Conservation (phyloP, 495 filamentous ascomycete species). For the Trichodelitschia bisporula region DNA sequence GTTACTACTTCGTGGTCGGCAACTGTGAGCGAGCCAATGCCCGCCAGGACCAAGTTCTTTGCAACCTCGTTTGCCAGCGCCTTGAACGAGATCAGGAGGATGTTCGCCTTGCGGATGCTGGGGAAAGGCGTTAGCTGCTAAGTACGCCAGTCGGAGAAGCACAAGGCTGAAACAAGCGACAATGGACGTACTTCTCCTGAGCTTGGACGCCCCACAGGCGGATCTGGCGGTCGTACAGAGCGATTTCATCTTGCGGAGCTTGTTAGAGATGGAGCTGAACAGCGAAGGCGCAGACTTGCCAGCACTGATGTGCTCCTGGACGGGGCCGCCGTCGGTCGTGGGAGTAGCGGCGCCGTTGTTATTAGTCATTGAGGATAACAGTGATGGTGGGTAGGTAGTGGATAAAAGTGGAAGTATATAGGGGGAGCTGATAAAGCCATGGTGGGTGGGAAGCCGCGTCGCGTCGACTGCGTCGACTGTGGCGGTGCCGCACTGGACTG, state of each 20-base stretch:
- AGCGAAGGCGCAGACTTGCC: too few species aligned
- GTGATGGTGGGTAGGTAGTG: too few species aligned
- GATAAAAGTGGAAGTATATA: too few species aligned
- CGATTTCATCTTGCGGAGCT: slow-evolving; percentile 58
- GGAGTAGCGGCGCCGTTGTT: too few species aligned
- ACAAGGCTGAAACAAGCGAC: neutral
- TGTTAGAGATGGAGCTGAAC: slow-evolving; percentile 2
- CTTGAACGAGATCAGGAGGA: slow-evolving; percentile 69
- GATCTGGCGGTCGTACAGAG: slow-evolving; percentile 92
- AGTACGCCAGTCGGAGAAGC: neutral
- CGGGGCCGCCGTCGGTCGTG: too few species aligned
- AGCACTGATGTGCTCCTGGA: too few species aligned
- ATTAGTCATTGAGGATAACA: too few species aligned
- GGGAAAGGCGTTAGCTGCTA: slow-evolving; percentile 2
- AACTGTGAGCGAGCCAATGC: slow-evolving; percentile 77
- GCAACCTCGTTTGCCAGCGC: slow-evolving; percentile 89
- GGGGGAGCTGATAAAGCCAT: too few species aligned
- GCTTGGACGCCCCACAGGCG: slow-evolving; percentile 95
- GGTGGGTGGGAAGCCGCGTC: too few species aligned
- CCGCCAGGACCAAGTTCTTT: slow-evolving; percentile 90
- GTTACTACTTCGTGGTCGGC: slow-evolving; percentile 57
- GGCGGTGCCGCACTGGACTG: too few species aligned
- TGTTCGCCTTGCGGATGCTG: slow-evolving; percentile 70
- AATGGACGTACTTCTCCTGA: slow-evolving; percentile 38
- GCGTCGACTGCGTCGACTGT: too few species aligned